Conservation (phyloP, 176 grass and related monocot species). For the Raddia distichophylla region DNA sequence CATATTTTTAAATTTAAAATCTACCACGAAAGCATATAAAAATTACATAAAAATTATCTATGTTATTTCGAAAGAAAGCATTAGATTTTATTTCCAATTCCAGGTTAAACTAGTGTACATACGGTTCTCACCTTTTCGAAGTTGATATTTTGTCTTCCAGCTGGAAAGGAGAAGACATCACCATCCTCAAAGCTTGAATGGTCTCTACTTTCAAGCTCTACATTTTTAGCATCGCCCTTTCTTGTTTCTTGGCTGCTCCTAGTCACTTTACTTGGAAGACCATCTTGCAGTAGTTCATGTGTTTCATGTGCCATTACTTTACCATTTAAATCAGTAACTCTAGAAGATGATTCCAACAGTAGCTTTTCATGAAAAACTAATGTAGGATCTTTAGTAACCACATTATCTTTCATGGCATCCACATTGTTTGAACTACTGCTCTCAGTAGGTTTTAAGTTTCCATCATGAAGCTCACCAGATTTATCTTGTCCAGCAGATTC, state of each 20-base stretch:
- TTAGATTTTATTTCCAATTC: not conserved
- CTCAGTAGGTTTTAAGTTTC: slow-evolving; percentile 43
- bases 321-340: slow-evolving; percentile 46
- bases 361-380: slow-evolving; percentile 79
- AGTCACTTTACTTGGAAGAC: slow-evolving; percentile 35
- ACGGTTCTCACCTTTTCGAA: slow-evolving; percentile 61
- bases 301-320: slow-evolving; percentile 41
- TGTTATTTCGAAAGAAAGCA: slow-evolving; percentile 14
- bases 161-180: slow-evolving; percentile 78
- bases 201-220: slow-evolving; percentile 54
- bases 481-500: slow-evolving; percentile 50
- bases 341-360: slow-evolving; percentile 46
- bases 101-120: slow-evolving; percentile 7
- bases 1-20: not conserved
- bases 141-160: slow-evolving; percentile 63
- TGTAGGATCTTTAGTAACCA: slow-evolving; percentile 74
- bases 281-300: slow-evolving; percentile 51
- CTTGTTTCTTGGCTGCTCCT: slow-evolving; percentile 44
- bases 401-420: slow-evolving; percentile 55
- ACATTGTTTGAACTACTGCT: slow-evolving; percentile 50
- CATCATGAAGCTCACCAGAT: slow-evolving; percentile 44
- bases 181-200: slow-evolving; percentile 59
- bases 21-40: not conserved
- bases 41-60: slow-evolving; percentile 24
- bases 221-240: slow-evolving; percentile 45